These are phyloP conservation scores for Ammopiptanthus mongolicus DNA, from an alignment of 306 rosid genomes.

Conservation along the genomic window DNA sequence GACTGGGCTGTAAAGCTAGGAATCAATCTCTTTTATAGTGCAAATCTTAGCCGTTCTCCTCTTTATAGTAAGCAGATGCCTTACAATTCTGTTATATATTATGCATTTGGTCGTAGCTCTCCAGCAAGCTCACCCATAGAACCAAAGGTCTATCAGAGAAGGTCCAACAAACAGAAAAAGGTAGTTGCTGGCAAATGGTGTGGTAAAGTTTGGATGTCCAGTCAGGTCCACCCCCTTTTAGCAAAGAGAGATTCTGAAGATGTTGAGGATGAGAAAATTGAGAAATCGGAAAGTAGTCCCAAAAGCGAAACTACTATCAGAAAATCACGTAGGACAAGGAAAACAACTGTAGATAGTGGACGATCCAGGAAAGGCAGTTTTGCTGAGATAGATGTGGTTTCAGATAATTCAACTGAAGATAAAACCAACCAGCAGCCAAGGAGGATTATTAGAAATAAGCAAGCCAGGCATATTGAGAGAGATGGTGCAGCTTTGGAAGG, in stretches of 20 bases:
- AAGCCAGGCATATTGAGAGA: conserved; percentile 28
- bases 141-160: conserved; percentile 49
- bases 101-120: conserved; percentile 65
- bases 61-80: conserved; percentile 90
- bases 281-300: conserved; percentile 29
- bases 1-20: conserved; percentile 89
- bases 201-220: conserved; percentile 86
- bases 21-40: conserved; percentile 81
- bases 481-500: conserved; percentile 21
- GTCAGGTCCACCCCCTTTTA: conserved; percentile 68
- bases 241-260: conserved; percentile 48
- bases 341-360: conserved; percentile 31
- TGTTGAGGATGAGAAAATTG: conserved; percentile 45
- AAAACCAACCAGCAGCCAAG: background rate
- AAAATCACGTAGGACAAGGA: conserved; percentile 62
- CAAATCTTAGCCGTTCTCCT: conserved; percentile 68
- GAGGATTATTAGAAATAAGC: conserved; percentile 30
- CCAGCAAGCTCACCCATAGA: conserved; percentile 36
- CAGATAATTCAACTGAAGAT: conserved; percentile 26
- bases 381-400: conserved; percentile 9
- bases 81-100: conserved; percentile 68
- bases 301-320: conserved; percentile 29
- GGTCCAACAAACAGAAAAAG: conserved; percentile 52
- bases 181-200: conserved; percentile 85
- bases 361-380: conserved; percentile 34